phyloP scores from a whole-genome alignment of 2,329 filamentous ascomycete species.

The Trichoderma polysporum region DNA sequence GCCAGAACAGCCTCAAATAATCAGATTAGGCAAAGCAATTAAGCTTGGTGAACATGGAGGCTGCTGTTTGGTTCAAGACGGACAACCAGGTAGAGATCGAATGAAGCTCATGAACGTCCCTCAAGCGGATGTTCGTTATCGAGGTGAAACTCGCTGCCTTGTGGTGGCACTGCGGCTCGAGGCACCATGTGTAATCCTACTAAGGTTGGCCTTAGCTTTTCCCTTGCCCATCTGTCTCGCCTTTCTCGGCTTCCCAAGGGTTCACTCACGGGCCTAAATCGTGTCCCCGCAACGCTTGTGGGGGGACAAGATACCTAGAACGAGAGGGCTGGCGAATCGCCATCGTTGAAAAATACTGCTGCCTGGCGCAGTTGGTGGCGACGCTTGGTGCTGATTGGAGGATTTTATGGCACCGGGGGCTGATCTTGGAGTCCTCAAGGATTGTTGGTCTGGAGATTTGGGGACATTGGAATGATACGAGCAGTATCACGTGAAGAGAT shows the following conservation, averaged over 20 bases:
- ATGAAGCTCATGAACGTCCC: neutral
- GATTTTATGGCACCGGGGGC: slow-evolving; percentile 8
- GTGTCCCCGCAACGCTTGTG: slow-evolving; percentile 9
- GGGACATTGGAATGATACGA: neutral
- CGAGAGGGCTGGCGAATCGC: slow-evolving; percentile 1
- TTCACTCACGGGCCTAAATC: neutral
- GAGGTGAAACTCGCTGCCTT: slow-evolving; percentile 17
- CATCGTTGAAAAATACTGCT: slow-evolving; percentile 19
- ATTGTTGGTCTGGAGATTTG: neutral
- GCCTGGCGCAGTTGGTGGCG: slow-evolving; percentile 18
- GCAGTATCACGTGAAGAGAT: neutral
- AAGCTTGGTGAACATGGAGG: neutral
- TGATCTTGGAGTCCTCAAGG: neutral
- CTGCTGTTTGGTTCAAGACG: neutral
- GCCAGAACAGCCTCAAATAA: neutral
- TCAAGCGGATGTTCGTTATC: slow-evolving; percentile 3
- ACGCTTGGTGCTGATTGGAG: slow-evolving; percentile 14
- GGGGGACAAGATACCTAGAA: slow-evolving; percentile 2
- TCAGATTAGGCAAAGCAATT: neutral
- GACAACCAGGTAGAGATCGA: neutral
- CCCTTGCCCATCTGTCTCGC: neutral
- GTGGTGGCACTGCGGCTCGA: slow-evolving; percentile 1
- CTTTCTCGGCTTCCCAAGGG: neutral
- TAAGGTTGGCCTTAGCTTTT: neutral
- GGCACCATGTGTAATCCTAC: neutral